Evolutionary conservation across 129 eudicot species (phyloP), one percentile per base, ranked within the genome.

Genomic region (Chrysanthemum seticuspe): DNA sequence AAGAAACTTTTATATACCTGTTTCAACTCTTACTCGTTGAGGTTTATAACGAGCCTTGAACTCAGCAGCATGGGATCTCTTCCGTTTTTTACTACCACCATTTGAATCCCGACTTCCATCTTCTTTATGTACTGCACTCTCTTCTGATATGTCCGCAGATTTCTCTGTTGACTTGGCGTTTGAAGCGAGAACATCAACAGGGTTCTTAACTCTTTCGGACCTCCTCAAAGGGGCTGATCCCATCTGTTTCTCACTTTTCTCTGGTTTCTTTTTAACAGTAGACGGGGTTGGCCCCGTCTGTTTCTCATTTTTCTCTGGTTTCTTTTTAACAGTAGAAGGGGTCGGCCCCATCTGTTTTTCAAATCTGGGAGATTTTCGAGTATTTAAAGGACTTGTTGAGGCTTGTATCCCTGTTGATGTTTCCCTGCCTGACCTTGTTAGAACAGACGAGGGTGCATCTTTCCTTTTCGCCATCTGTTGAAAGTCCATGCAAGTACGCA

Each of bases 341-440:
- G 51, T 76, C 51, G 87, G 76, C 13, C 62, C 16, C 36, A 64
- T 69, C 23, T 21, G 80, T 56, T 83, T 85, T 73, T 87, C 89
- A 56, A 85, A 74, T 54, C 87, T 73, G 74, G 85, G 87, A 58
- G 94, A 85, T 61, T 80, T 91, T 75, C 91, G 70, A 53, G 73
- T 74, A 71, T 60, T 79, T 14, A 14, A 13, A 4, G 86, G 84
- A 67, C 75, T 76, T 50, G 75, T 13, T 44, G 80, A 53, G 47
- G 59, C 59, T 68, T 80, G 85, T 62, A 74, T 80, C 76, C 62
- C 72, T 2, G 87, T 72, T 57, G 89, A 52, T 31, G 82, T 66
- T 71, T 81, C 88, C 75, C 90, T 77, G 54, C 69, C 56, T 13
- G 90, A 91, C 75, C 85, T 81, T 79, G 85, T 83, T 72, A 80